phyloP scores from a whole-genome alignment of 176 grass and related monocot genomes.

The Saccharum officinarum region DNA sequence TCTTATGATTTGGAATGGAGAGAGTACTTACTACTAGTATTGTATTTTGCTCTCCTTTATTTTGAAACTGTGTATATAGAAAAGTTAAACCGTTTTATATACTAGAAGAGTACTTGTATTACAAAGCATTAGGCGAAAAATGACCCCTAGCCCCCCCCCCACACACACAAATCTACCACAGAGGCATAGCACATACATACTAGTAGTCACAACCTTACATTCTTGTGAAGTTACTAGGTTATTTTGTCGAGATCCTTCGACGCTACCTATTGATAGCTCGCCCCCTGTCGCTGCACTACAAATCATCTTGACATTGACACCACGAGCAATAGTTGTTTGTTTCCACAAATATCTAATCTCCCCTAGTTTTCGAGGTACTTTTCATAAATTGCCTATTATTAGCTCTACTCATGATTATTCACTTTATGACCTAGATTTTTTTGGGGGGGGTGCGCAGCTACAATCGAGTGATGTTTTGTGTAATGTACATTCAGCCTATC shows the following conservation, averaged over 20 bases:
- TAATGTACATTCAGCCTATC: not conserved
- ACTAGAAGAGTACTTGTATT: too few species aligned
- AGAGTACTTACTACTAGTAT: not conserved
- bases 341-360: not conserved
- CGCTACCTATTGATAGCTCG: not conserved
- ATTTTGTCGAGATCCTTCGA: not conserved
- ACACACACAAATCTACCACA: not conserved
- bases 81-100: too few species aligned
- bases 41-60: too few species aligned
- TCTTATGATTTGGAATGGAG: not conserved
- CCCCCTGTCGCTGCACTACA: too few species aligned
- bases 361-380: too few species aligned
- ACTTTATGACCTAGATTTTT: not conserved
- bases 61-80: too few species aligned
- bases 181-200: too few species aligned
- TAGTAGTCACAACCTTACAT: too few species aligned
- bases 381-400: not conserved
- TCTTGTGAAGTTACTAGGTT: not conserved
- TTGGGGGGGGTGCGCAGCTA: too few species aligned
- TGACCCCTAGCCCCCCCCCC: too few species aligned
- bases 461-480: not conserved
- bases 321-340: not conserved
- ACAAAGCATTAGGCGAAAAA: too few species aligned
- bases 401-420: not conserved
- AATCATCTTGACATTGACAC: not conserved